Percentiles rank a stretch among this genome's conserved stretches.
Conservation (phyloP, 2,329 filamentous ascomycete species). For the Plectosphaerella plurivora region DNA sequence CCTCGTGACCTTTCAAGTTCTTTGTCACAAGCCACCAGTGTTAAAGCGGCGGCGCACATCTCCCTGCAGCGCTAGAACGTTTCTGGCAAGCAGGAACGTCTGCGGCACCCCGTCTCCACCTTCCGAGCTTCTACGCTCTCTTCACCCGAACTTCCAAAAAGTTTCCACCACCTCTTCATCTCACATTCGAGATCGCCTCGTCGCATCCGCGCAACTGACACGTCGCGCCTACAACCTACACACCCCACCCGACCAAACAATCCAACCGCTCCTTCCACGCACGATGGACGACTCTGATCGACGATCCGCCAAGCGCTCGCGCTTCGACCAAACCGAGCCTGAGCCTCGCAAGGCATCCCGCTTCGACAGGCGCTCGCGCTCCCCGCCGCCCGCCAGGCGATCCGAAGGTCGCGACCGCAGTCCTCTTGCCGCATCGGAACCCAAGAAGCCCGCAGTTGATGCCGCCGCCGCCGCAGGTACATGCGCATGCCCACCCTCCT, state of each 20-base stretch:
- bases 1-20: too few species aligned
- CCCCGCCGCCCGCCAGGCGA: constrained; percentile 59
- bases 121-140: not conserved
- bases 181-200: not conserved
- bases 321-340: constrained; percentile 88
- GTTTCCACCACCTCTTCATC: not conserved
- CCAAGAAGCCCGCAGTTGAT: constrained; percentile 52
- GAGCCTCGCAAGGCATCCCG: constrained; percentile 72
- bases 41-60: too few species aligned
- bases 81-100: too few species aligned
- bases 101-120: not conserved
- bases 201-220: not conserved
- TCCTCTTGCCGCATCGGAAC: constrained; percentile 50
- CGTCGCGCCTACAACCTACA: not conserved
- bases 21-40: too few species aligned
- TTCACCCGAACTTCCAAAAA: not conserved
- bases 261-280: not conserved
- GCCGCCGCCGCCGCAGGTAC: constrained; percentile 75
- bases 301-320: constrained; percentile 73
- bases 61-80: too few species aligned
- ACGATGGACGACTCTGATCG: constrained; percentile 74
- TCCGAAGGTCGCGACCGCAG: constrained; percentile 78
- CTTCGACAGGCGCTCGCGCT: constrained; percentile 90
- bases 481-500: constrained; percentile 13
- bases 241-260: not conserved